A percentile compares a stretch with the other conserved stretches of the same genome.
Conservation (phyloP, 495 filamentous ascomycete species). For the Parachaetomium inaequale region DNA sequence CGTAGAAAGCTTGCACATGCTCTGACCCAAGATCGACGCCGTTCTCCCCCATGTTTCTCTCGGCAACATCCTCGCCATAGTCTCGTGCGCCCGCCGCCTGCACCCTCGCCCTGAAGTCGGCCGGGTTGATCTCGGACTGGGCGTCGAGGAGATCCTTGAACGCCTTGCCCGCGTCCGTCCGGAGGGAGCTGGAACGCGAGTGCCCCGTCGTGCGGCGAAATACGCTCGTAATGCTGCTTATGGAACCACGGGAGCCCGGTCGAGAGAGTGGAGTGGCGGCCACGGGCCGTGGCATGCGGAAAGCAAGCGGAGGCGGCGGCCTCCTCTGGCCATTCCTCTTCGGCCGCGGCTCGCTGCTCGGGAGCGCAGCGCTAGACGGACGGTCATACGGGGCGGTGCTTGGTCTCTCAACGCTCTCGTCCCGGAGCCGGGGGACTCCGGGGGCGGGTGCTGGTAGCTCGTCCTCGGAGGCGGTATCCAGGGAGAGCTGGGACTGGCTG, state of each 20-base stretch:
- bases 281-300: constrained; percentile 19
- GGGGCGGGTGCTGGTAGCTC: constrained; percentile 33
- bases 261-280: constrained; percentile 12
- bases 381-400: constrained; percentile 37
- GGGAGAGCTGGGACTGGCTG: constrained; percentile 23
- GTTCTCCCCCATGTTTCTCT: constrained; percentile 47
- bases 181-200: constrained; percentile 23
- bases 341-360: constrained; percentile 6
- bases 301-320: constrained; percentile 31
- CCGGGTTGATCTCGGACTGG: constrained; percentile 45
- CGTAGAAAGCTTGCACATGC: constrained; percentile 34
- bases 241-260: constrained; percentile 18
- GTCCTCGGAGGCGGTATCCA: constrained; percentile 13
- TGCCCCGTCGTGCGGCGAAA: constrained; percentile 5
- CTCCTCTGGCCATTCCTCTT: constrained; percentile 17
- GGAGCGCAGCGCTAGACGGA: constrained; percentile 8
- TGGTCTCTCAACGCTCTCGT: constrained; percentile 32
- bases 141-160: constrained; percentile 53
- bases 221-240: constrained; percentile 1
- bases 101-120: constrained; percentile 43
- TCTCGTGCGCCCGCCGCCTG: constrained; percentile 46
- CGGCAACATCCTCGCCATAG: constrained; percentile 55
- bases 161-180: constrained; percentile 21
- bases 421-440: constrained; percentile 28
- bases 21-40: constrained; percentile 30